phyloP scores from a whole-genome alignment of 2,329 filamentous ascomycete genomes.

The Thelonectria blattea region DNA sequence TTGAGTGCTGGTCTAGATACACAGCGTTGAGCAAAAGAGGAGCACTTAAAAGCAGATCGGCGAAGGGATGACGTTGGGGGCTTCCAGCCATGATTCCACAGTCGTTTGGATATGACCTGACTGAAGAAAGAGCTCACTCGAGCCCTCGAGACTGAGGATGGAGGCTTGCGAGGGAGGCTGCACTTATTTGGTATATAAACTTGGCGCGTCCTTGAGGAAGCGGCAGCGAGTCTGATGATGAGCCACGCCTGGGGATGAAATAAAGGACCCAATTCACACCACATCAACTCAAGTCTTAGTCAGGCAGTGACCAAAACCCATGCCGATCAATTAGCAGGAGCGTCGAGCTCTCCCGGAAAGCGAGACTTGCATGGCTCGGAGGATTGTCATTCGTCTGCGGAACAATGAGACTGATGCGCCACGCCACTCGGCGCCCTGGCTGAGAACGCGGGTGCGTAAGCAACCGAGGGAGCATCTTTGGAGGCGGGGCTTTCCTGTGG shows the following conservation, averaged over 20 bases:
- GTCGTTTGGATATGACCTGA: constrained; percentile 8
- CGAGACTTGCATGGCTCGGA: neutral
- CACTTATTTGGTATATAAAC: constrained; percentile 12
- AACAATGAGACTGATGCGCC: constrained; percentile 10
- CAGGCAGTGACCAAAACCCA: neutral
- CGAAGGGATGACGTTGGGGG: constrained; percentile 20
- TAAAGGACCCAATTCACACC: constrained; percentile 12
- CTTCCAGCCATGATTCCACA: constrained; percentile 1
- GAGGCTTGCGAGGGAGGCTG: constrained; percentile 2
- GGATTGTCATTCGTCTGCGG: neutral
- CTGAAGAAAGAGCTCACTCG: constrained; percentile 19
- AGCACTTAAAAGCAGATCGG: constrained; percentile 38
- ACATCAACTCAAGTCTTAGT: neutral
- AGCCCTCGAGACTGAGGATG: constrained; percentile 13
- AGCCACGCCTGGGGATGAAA: constrained; percentile 15
- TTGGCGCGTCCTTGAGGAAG: constrained; percentile 1
- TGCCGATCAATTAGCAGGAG: neutral
- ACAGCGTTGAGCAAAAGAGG: constrained; percentile 42
- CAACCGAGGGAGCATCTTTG: constrained; percentile 4
- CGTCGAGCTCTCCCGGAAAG: neutral
- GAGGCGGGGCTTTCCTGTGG: constrained; percentile 4
- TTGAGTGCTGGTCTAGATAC: constrained; percentile 46
- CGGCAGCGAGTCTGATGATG: neutral
- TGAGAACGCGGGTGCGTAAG: neutral
- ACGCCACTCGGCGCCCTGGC: neutral